phyloP scores from a whole-genome alignment of 2,329 filamentous ascomycete genomes.

The Aspergillus aculeatus region DNA sequence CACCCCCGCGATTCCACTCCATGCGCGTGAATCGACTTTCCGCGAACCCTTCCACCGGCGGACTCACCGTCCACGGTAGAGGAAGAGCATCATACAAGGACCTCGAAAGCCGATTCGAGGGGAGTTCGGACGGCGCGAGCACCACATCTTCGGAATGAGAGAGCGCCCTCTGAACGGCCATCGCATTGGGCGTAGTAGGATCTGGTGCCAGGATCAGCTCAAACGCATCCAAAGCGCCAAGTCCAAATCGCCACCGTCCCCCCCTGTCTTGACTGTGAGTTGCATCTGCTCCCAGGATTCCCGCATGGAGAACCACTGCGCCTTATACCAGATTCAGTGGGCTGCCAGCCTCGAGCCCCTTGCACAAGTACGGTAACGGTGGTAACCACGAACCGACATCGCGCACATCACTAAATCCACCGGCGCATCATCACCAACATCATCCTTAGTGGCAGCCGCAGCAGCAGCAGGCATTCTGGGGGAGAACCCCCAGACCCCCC shows the following conservation, averaged over 20 bases:
- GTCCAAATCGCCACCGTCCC: constrained; percentile 13
- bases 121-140: constrained; percentile 41
- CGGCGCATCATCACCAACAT: not conserved
- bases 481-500: too few species aligned
- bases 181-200: constrained; percentile 40
- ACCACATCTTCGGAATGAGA: constrained; percentile 38
- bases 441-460: not conserved
- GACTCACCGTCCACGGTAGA: constrained; percentile 51
- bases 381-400: not conserved
- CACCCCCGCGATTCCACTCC: not conserved
- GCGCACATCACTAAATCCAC: not conserved
- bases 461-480: too few species aligned
- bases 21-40: not conserved
- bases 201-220: constrained; percentile 18
- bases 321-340: not conserved
- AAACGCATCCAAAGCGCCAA: not conserved
- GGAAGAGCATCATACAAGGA: constrained; percentile 44
- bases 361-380: not conserved
- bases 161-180: constrained; percentile 44
- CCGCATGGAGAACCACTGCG: constrained; percentile 15
- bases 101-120: constrained; percentile 45
- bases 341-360: too few species aligned
- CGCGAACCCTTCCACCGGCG: constrained; percentile 40
- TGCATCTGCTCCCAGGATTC: constrained; percentile 5
- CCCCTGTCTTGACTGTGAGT: constrained; percentile 6